phyloP scores from a whole-genome alignment of 768 basidiomycete species.

The Boletus rubropictus region DNA sequence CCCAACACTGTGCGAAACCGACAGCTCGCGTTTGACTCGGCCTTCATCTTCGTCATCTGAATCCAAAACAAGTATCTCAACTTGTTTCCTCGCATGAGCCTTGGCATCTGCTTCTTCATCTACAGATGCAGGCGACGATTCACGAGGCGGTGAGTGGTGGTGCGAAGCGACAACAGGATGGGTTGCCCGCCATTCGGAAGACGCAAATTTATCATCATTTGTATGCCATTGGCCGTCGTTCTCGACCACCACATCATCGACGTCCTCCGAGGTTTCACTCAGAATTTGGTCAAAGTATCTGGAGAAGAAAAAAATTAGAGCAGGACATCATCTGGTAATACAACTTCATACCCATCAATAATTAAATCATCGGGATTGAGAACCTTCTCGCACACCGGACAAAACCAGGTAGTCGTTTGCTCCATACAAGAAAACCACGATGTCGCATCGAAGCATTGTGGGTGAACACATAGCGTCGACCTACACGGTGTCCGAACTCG shows the following conservation, averaged over 20 bases:
- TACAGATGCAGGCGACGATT: slow-evolving; percentile 24
- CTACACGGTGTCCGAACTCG: slow-evolving; percentile 82
- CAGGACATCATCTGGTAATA: background rate
- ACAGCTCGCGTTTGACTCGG: slow-evolving; percentile 69
- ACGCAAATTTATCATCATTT: slow-evolving; percentile 77
- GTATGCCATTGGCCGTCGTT: slow-evolving; percentile 97
- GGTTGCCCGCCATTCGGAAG: slow-evolving; percentile 57
- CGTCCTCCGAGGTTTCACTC: slow-evolving; percentile 63
- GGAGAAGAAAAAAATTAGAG: background rate
- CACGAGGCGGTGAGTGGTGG: slow-evolving; percentile 26
- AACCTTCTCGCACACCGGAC: slow-evolving; percentile 85
- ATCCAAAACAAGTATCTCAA: slow-evolving; percentile 62
- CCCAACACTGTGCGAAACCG: slow-evolving; percentile 54
- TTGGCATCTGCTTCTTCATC: slow-evolving; percentile 30
- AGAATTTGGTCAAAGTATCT: slow-evolving; percentile 90
- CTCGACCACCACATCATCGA: slow-evolving; percentile 93
- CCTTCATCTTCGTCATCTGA: slow-evolving; percentile 76
- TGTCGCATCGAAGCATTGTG: slow-evolving; percentile 92
- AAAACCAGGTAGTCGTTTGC: slow-evolving; percentile 92
- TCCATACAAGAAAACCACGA: slow-evolving; percentile 96
- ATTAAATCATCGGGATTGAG: slow-evolving; percentile 79
- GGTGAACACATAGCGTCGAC: slow-evolving; percentile 80
- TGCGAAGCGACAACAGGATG: slow-evolving; percentile 37
- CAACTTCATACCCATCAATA: slow-evolving; percentile 72
- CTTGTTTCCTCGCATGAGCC: slow-evolving; percentile 43